A percentile compares a stretch with the other conserved stretches of the same genome.
phyloP scores from a whole-genome alignment of 2,329 filamentous ascomycete species.

The Fusarium sulawesiense region DNA sequence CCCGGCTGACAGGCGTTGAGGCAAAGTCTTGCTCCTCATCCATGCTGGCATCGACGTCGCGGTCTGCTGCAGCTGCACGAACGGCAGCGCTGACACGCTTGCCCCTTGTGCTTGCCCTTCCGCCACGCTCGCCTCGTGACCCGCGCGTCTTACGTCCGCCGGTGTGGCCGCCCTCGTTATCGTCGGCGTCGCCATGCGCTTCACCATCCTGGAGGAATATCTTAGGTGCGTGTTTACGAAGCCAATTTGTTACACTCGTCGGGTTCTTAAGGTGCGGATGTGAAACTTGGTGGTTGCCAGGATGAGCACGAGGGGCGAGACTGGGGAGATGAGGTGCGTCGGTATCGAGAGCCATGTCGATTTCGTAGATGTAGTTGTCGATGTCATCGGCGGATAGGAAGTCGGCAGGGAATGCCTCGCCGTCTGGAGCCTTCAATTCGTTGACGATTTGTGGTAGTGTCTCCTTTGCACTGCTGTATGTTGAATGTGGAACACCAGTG shows the following conservation, averaged over 20 bases:
- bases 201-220: slow-evolving; percentile 82
- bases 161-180: slow-evolving; percentile 47
- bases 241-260: slow-evolving; percentile 95
- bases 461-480: slow-evolving; percentile 67
- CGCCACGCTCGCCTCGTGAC: slow-evolving; percentile 49
- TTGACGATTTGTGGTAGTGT: slow-evolving; percentile 69
- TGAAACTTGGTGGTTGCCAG: slow-evolving; percentile 52
- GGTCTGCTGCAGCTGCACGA: slow-evolving; percentile 39
- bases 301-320: slow-evolving; percentile 62
- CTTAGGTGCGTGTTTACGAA: slow-evolving; percentile 84
- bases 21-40: slow-evolving; percentile 54
- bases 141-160: slow-evolving; percentile 53
- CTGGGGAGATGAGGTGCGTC: slow-evolving; percentile 58
- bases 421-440: slow-evolving; percentile 62
- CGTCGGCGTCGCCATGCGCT: slow-evolving; percentile 54
- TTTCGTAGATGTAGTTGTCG: slow-evolving; percentile 76
- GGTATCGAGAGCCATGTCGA: slow-evolving; percentile 65
- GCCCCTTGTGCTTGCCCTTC: slow-evolving; percentile 55
- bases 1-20: slow-evolving; percentile 50
- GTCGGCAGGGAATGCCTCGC: slow-evolving; percentile 67
- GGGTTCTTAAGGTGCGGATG: slow-evolving; percentile 73
- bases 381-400: slow-evolving; percentile 78
- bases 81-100: slow-evolving; percentile 50
- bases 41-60: slow-evolving; percentile 53
- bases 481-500: slow-evolving; percentile 62